These are phyloP conservation scores for Ustilago crameri DNA, from an alignment of 1,284 basidiomycete species.

Conservation along the genomic window DNA sequence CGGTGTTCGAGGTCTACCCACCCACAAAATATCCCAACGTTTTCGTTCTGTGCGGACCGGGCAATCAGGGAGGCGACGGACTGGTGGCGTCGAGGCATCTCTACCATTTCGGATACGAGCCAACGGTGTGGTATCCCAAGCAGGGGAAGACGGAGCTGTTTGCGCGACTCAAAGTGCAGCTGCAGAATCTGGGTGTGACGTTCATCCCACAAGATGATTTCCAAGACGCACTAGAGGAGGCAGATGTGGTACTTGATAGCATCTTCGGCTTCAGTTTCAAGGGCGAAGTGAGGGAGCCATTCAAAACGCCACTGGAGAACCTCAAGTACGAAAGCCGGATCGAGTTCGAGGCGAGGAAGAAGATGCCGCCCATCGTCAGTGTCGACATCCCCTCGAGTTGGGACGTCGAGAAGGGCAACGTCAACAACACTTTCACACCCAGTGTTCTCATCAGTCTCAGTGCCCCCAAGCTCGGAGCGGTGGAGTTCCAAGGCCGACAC, in stretches of 20 bases:
- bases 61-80: conserved; percentile 87
- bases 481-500: conserved; percentile 79
- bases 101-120: conserved; percentile 63
- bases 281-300: conserved; percentile 80
- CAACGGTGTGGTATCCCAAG: conserved; percentile 64
- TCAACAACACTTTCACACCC: conserved; percentile 74
- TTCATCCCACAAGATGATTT: conserved; percentile 71
- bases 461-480: conserved; percentile 89
- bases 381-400: conserved; percentile 93
- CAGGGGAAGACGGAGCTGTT: conserved; percentile 61
- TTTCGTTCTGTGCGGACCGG: conserved; percentile 93
- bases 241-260: conserved; percentile 90
- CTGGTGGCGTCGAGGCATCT: conserved; percentile 95
- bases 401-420: conserved; percentile 83
- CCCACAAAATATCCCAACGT: conserved; percentile 77
- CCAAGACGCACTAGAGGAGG: conserved; percentile 71
- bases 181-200: conserved; percentile 84
- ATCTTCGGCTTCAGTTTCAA: conserved; percentile 98
- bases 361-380: conserved; percentile 62
- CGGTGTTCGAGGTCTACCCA: conserved; percentile 80
- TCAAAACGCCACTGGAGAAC: conserved; percentile 79
- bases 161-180: conserved; percentile 82
- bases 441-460: conserved; percentile 89
- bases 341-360: conserved; percentile 55
- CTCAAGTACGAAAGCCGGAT: conserved; percentile 70